Base-by-base conservation (phyloP, 352 stramenopile species). In the Detonula confervacea region DNA sequence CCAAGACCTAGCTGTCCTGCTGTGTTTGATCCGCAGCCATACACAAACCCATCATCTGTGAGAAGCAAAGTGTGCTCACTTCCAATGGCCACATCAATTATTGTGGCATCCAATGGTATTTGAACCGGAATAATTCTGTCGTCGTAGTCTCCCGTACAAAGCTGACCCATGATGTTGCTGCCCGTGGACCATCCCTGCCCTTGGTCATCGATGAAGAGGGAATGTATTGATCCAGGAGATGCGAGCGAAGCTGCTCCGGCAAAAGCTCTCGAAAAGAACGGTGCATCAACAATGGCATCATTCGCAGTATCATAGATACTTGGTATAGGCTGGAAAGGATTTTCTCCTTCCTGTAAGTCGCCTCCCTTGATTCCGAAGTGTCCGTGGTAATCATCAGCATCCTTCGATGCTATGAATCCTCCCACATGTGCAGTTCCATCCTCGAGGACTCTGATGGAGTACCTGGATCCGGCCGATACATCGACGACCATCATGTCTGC, bases 11-110 rank as follows among this genome's bases (percentile, higher is more conserved):
- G 59, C 55, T 81, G 70, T 3, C 77, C 77, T 9, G 47, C 64
- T 47, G 76, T 71, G 54, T 85, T 85, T 39, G 70, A 85, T 44
- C 77, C 77, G 33, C 77, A 85, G 18, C 64, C 77, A 56, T 78
- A 78, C 16, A 85, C 70, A 22, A 60, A 63, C 16, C 77, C 77
- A 55, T 85, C 61, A 12, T 81, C 62, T 12, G 69, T 22, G 6
- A 85, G 56, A n/a, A 83, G 47, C 14, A 86, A 57, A 54, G 78
- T 83, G 24, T 79, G 73, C 60, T 79, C 74, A 24, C 37, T 64
- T 54, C 73, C 73, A 57, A 83, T 72, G n/a, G 67, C 73, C 5
- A 64, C 73, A 71, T 20, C 62, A 27, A 73, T 27, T 24, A 83
- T 42, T 54, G 27, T 27, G 4, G 20, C 49, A 49, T 62, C 47